Percentiles rank a stretch among this genome's conserved stretches.
These are phyloP conservation scores for Cocos nucifera DNA, from an alignment of 176 grass and related monocot genomes.

Conservation along the genomic window DNA sequence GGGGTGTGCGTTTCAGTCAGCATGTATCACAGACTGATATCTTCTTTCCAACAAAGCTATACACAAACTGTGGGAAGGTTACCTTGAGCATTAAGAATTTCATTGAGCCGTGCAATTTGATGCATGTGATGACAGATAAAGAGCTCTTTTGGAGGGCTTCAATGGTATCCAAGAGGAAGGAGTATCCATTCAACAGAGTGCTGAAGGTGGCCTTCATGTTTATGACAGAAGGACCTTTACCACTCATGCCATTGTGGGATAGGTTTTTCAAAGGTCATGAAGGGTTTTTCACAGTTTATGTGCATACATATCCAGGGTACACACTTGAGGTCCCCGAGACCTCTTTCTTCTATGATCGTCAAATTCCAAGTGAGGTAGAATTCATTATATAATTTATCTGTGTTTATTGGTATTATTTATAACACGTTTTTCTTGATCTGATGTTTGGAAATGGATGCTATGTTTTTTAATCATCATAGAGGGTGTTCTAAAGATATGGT, in stretches of 20 bases:
- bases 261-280: conserved; percentile 3
- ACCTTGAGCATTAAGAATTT: background rate
- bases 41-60: too few species aligned
- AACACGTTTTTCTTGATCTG: background rate
- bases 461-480: too few species aligned
- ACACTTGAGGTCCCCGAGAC: background rate
- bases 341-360: conserved; percentile 1
- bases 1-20: too few species aligned
- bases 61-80: too few species aligned
- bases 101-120: background rate
- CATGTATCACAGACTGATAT: too few species aligned
- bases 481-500: too few species aligned
- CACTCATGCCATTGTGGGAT: background rate
- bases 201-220: conserved; percentile 8
- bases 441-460: background rate
- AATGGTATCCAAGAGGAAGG: background rate
- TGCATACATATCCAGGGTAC: background rate
- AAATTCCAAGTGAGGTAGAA: conserved; percentile 3
- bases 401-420: background rate
- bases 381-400: background rate
- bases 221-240: background rate
- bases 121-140: background rate
- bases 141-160: conserved; percentile 10
- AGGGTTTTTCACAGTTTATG: background rate
- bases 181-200: conserved; percentile 3